Percentiles rank a stretch among this genome's conserved stretches.
Evolutionary conservation across 768 basidiomycete genomes (phyloP).

Genomic region (Cystobasidium tubakii): DNA sequence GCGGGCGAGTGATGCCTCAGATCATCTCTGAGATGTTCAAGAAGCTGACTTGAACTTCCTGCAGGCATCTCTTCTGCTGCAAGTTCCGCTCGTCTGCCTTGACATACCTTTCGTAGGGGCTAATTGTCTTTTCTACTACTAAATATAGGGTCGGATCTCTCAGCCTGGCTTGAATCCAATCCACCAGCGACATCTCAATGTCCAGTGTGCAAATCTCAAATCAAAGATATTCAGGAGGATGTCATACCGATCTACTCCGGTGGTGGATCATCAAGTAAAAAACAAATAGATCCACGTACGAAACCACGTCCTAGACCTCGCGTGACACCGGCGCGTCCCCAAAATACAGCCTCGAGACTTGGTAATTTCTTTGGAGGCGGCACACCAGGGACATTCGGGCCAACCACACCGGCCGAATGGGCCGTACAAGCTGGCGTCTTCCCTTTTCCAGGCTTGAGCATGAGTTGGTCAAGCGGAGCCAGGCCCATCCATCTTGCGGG

Average conservation of each 20-base stretch:
- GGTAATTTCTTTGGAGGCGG: constrained; percentile 15
- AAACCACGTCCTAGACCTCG: constrained; percentile 29
- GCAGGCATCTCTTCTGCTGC: constrained; percentile 30
- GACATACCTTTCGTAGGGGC: not conserved
- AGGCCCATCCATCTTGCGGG: not conserved
- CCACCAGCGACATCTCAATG: constrained; percentile 28
- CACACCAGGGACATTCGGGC: not conserved
- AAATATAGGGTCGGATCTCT: constrained; percentile 25
- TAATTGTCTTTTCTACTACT: not conserved
- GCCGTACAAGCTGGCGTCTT: constrained; percentile 32
- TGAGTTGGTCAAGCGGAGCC: constrained; percentile 12
- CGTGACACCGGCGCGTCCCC: not conserved
- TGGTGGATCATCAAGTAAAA: not conserved
- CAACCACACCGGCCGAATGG: not conserved
- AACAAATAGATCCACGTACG: constrained; percentile 21
- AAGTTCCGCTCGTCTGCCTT: not conserved
- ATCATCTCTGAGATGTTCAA: not conserved
- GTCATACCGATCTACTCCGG: constrained; percentile 32
- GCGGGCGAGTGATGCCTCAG: not conserved
- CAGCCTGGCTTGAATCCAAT: constrained; percentile 31
- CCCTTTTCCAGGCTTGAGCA: constrained; percentile 29
- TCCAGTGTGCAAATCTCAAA: constrained; percentile 30
- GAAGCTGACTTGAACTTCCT: not conserved
- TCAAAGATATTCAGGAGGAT: constrained; percentile 35
- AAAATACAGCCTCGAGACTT: not conserved